phyloP scores from a whole-genome alignment of 371 early-diverging fungal species.

The Lichtheimia ramosa region DNA sequence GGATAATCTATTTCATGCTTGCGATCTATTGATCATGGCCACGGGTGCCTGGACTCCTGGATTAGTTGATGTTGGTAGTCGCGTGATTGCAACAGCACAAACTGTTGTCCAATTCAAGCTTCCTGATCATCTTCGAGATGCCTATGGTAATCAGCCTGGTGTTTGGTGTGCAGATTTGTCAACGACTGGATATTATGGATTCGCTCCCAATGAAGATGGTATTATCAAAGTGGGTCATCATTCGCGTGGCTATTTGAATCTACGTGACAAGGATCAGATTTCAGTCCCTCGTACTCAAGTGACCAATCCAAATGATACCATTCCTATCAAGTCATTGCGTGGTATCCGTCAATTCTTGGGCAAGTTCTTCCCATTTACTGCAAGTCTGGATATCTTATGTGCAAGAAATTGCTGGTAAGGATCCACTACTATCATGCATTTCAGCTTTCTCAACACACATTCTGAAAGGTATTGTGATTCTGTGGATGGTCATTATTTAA shows the following conservation, averaged over 20 bases:
- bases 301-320: conserved; percentile 32
- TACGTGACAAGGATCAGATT: conserved; percentile 27
- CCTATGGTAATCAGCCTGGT: conserved; percentile 25
- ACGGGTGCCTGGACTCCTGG: conserved; percentile 62
- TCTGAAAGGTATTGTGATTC: conserved; percentile 41
- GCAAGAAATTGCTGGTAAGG: conserved; percentile 43
- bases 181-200: conserved; percentile 53
- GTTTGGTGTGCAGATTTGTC: conserved; percentile 56
- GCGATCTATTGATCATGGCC: conserved; percentile 43
- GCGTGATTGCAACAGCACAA: conserved; percentile 50
- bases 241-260: conserved; percentile 42
- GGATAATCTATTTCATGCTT: conserved; percentile 36
- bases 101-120: conserved; percentile 50
- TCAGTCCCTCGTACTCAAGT: conserved; percentile 49
- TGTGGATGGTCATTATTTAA: conserved; percentile 45
- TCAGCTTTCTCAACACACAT: background rate
- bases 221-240: conserved; percentile 55
- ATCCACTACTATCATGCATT: background rate
- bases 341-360: conserved; percentile 32
- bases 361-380: conserved; percentile 33
- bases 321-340: conserved; percentile 34
- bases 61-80: conserved; percentile 34
- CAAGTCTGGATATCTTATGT: conserved; percentile 27
- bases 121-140: background rate
- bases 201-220: conserved; percentile 47